Percentiles rank a stretch among this genome's conserved stretches.
phyloP scores from a whole-genome alignment of 179 eudicot genomes.

The Beta lomatogona region DNA sequence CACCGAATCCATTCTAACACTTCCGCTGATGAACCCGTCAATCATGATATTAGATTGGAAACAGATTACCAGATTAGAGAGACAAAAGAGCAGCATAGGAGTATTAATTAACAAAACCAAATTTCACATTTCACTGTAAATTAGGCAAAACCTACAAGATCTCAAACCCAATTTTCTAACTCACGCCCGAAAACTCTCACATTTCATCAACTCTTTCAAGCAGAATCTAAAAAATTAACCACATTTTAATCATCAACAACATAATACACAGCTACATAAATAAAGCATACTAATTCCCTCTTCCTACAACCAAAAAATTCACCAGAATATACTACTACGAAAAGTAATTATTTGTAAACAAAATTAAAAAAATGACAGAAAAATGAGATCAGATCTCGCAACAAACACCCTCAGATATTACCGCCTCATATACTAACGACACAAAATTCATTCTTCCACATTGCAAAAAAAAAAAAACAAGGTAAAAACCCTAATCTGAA shows the following conservation, averaged over 20 bases:
- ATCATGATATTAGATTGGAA: neutral
- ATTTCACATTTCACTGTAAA: neutral
- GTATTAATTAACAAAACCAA: neutral
- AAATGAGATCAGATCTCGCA: constrained; percentile 7
- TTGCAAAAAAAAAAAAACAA: constrained; percentile 20
- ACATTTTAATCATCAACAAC: neutral
- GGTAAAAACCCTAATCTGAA: constrained; percentile 17
- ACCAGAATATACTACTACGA: neutral
- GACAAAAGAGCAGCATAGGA: neutral
- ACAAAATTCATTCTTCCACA: neutral
- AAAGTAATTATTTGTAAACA: no score
- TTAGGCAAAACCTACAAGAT: neutral
- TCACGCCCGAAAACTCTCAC: neutral
- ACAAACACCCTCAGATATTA: neutral
- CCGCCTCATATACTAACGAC: neutral
- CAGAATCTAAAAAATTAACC: neutral
- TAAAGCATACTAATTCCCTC: neutral
- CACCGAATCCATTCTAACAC: neutral
- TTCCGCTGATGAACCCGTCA: neutral
- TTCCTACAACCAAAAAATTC: neutral
- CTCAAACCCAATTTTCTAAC: neutral
- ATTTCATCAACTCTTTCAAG: neutral
- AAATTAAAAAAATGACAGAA: neutral
- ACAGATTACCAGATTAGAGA: neutral
- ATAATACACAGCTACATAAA: neutral